A percentile compares a stretch with the other conserved stretches of the same genome.
Evolutionary conservation across 148 eudicot species (phyloP).

Genomic region (Amaranthus cruentus): DNA sequence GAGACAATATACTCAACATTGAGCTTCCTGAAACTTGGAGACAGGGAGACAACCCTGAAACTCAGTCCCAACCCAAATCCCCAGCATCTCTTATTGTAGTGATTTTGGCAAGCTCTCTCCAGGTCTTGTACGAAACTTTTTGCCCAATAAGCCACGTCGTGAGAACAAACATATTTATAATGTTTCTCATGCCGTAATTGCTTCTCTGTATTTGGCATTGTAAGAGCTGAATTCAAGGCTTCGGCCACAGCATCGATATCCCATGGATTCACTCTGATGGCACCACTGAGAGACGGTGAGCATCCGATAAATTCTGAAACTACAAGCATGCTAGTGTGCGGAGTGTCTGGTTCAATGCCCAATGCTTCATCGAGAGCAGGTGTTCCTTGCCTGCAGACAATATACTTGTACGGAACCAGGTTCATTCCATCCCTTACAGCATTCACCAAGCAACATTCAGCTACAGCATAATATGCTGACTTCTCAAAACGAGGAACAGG

Average conservation of each 20-base stretch:
- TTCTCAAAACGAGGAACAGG: constrained; percentile 49
- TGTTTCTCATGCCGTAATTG: constrained; percentile 61
- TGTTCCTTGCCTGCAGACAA: constrained; percentile 69
- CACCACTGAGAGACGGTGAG: constrained; percentile 79
- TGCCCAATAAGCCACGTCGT: constrained; percentile 70
- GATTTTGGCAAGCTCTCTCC: constrained; percentile 62
- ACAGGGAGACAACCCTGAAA: constrained; percentile 56
- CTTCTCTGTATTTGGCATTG: constrained; percentile 41
- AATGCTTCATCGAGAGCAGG: constrained; percentile 42
- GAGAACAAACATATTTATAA: constrained; percentile 66
- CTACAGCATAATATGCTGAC: constrained; percentile 61
- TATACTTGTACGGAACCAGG: constrained; percentile 58
- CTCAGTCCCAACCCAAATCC: constrained; percentile 63
- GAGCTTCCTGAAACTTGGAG: constrained; percentile 58
- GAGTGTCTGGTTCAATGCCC: constrained; percentile 29
- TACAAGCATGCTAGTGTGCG: constrained; percentile 55
- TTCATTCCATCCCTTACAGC: constrained; percentile 83
- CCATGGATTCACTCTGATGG: constrained; percentile 75
- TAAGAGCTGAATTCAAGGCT: constrained; percentile 43
- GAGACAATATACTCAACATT: constrained; percentile 42
- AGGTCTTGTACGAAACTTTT: constrained; percentile 59
- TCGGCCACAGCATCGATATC: constrained; percentile 57
- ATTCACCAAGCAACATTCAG: constrained; percentile 73
- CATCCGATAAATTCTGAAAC: constrained; percentile 76
- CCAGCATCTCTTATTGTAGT: constrained; percentile 58